A percentile compares a stretch with the other conserved stretches of the same genome.
phyloP scores from a whole-genome alignment of 176 grass and related monocot genomes.

The Cenchrus fungigraminus region DNA sequence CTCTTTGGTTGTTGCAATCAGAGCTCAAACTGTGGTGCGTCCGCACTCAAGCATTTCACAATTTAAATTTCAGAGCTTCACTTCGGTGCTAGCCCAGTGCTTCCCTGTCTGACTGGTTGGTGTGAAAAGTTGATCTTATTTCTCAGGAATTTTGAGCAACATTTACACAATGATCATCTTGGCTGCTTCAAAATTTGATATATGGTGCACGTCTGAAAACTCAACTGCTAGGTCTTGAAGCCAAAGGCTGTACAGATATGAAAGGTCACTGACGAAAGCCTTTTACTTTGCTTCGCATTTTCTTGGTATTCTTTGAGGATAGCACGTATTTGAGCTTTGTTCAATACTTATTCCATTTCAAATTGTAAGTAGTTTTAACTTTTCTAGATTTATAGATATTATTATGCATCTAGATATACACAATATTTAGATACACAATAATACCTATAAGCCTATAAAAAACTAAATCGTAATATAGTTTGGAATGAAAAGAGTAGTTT shows the following conservation, averaged over 20 bases:
- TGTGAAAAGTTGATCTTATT: no score
- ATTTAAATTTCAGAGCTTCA: background rate
- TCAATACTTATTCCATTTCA: no score
- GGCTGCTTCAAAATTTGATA: constrained; percentile 11
- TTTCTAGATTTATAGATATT: no score
- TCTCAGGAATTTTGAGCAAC: no score
- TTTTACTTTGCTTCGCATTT: background rate
- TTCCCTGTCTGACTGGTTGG: background rate
- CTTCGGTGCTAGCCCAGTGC: background rate
- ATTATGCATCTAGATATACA: no score
- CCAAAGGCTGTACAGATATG: background rate
- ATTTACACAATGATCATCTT: background rate
- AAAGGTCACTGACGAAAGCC: background rate
- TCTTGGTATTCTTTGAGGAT: background rate
- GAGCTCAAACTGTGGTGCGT: constrained; percentile 33
- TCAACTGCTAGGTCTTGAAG: background rate
- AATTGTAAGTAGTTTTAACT: no score
- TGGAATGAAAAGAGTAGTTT: no score
- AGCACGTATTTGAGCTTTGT: background rate
- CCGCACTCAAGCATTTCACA: background rate
- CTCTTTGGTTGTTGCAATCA: constrained; percentile 38
- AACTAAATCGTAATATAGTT: no score
- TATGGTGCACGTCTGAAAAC: background rate
- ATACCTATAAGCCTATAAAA: no score
- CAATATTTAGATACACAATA: no score